These are phyloP conservation scores for Curvularia hawaiiensis DNA, from an alignment of 2,329 filamentous ascomycete species.

Conservation along the genomic window DNA sequence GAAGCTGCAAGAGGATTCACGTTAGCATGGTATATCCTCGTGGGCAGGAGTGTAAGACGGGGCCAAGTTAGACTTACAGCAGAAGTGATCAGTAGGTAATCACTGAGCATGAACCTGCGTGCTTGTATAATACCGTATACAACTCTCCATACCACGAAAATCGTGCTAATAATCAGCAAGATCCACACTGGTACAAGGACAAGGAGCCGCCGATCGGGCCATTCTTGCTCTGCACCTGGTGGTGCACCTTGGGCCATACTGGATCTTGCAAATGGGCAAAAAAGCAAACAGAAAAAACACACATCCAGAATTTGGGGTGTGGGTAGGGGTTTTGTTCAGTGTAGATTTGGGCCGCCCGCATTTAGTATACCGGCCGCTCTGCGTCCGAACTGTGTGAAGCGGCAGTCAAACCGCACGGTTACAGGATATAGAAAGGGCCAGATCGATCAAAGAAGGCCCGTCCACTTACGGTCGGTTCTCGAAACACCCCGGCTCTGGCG, in stretches of 20 bases:
- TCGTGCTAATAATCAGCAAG: conserved; percentile 26
- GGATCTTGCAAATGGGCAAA: background rate
- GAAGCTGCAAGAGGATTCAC: conserved; percentile 9
- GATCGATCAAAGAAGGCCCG: conserved; percentile 14
- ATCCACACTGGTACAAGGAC: conserved; percentile 28
- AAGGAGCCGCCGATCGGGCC: conserved; percentile 29
- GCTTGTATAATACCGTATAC: conserved; percentile 26
- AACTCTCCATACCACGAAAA: conserved; percentile 34
- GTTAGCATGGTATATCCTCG: conserved; percentile 9
- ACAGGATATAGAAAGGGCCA: conserved; percentile 1
- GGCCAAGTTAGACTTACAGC: conserved; percentile 21
- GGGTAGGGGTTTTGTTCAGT: conserved; percentile 8
- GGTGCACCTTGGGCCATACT: conserved; percentile 16
- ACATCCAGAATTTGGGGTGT: conserved; percentile 4
- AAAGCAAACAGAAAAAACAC: conserved; percentile 1
- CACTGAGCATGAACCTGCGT: conserved; percentile 31
- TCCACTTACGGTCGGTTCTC: conserved; percentile 4
- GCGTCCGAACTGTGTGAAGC: conserved; percentile 5
- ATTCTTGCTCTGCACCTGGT: conserved; percentile 20
- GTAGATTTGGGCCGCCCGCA: conserved; percentile 3
- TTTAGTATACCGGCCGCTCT: conserved; percentile 6
- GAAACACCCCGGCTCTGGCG: conserved; percentile 10
- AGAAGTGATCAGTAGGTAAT: conserved; percentile 36
- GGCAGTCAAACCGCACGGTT: conserved; percentile 6
- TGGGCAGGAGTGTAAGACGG: conserved; percentile 1